Conservation (phyloP, 768 basidiomycete species). For the Tulasnella sp. region DNA sequence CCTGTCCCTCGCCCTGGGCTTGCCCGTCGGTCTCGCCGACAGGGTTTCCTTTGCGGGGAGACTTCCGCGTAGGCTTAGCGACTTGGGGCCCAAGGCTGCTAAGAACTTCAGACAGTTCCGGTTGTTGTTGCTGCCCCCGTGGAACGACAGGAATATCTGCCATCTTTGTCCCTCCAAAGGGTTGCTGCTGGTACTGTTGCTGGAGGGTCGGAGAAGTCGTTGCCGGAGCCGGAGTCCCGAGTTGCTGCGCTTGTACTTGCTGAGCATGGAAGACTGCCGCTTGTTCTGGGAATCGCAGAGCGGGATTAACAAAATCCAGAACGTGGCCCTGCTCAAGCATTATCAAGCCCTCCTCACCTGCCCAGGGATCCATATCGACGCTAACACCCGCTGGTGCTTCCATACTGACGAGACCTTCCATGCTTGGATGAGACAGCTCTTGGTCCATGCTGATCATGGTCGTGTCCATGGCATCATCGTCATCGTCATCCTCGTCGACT, state of each 20-base stretch:
- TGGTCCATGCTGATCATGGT: constrained; percentile 16
- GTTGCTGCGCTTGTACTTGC: background rate
- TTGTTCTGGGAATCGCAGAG: background rate
- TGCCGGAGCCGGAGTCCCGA: background rate
- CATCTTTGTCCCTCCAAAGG: background rate
- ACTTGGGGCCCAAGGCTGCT: background rate
- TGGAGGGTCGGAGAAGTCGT: background rate
- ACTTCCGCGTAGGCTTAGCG: background rate
- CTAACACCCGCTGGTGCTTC: constrained; percentile 7
- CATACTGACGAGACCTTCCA: constrained; percentile 20
- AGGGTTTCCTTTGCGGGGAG: background rate
- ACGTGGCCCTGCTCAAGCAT: no score
- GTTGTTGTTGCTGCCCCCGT: background rate
- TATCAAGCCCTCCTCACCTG: background rate
- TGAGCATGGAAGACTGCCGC: background rate
- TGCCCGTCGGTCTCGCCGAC: background rate
- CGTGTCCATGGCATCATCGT: constrained; percentile 13
- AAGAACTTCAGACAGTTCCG: background rate
- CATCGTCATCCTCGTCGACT: constrained; percentile 18
- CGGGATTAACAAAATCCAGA: background rate
- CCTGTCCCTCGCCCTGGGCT: background rate
- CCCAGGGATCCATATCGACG: constrained; percentile 25
- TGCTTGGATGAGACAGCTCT: background rate
- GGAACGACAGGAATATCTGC: background rate
- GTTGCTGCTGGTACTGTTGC: background rate